Percentiles rank a stretch among this genome's conserved stretches.
Conservation (phyloP, 2,329 filamentous ascomycete species). For the Sclerotinia sclerotiorum region DNA sequence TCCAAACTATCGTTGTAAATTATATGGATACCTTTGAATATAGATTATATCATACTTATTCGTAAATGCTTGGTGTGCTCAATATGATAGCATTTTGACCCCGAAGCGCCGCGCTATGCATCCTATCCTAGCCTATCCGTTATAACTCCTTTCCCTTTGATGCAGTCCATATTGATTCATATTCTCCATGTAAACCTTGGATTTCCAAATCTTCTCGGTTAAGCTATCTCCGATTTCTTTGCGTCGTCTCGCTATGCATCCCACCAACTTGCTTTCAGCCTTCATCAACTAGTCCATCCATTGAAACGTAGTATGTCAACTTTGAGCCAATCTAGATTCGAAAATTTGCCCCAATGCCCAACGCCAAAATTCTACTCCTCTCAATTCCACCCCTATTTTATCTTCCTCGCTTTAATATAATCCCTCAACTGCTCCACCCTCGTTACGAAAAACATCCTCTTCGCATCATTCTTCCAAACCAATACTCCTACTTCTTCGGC, state of each 20-base stretch:
- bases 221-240: neutral
- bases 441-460: constrained; percentile 86
- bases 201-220: neutral
- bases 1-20: neutral
- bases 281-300: neutral
- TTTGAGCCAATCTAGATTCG: neutral
- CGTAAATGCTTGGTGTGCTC: neutral
- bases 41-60: neutral
- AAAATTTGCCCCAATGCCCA: neutral
- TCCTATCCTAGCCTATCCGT: neutral
- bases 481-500: constrained; percentile 89
- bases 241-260: neutral
- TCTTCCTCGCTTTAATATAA: constrained; percentile 69
- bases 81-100: neutral
- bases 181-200: neutral
- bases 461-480: constrained; percentile 78
- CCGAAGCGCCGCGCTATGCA: constrained; percentile 21
- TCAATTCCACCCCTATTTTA: constrained; percentile 36
- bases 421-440: constrained; percentile 84
- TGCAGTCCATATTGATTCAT: neutral
- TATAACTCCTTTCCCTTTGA: neutral
- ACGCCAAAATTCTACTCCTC: neutral
- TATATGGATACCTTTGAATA: neutral
- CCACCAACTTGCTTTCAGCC: neutral
- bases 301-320: neutral